Conservation (phyloP, 2,329 filamentous ascomycete species). For the Monilinia laxa region DNA sequence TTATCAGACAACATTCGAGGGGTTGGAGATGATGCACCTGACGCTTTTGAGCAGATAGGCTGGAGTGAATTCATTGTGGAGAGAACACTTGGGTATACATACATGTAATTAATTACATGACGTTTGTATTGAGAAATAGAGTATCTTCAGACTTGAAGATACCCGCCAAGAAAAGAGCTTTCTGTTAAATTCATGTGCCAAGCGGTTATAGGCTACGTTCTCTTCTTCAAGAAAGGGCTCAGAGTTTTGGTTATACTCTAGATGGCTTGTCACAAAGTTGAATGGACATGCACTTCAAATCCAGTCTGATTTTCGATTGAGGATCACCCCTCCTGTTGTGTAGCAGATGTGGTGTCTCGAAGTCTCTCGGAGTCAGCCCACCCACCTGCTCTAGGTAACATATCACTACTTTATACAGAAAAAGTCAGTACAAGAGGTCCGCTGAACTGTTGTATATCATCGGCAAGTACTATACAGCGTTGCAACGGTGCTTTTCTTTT, state of each 20-base stretch:
- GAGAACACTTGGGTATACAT: constrained; percentile 23
- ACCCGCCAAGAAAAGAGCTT: constrained; percentile 4
- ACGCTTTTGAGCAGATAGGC: constrained; percentile 4
- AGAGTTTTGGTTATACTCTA: not conserved
- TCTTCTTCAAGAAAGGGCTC: not conserved
- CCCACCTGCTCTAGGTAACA: constrained; percentile 13
- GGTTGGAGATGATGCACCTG: constrained; percentile 13
- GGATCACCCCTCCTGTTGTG: constrained; percentile 22
- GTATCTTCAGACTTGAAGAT: not conserved
- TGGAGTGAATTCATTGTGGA: constrained; percentile 10
- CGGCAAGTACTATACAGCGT: constrained; percentile 10
- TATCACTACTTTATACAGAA: constrained; percentile 16
- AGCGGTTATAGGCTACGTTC: constrained; percentile 7
- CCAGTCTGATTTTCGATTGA: constrained; percentile 5
- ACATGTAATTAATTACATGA: constrained; percentile 17
- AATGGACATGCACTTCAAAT: constrained; percentile 3
- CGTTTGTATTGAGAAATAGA: not conserved
- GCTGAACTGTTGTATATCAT: constrained; percentile 17
- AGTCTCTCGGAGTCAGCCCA: constrained; percentile 20
- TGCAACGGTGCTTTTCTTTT: constrained; percentile 7
- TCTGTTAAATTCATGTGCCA: constrained; percentile 15
- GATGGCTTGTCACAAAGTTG: constrained; percentile 8
- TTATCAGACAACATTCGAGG: not conserved
- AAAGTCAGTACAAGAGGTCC: constrained; percentile 10
- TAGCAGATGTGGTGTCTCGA: constrained; percentile 18